Evolutionary conservation across 140 eudicot species (phyloP), one percentile per base, ranked within the genome.

Genomic region (Oenanthe javanica): DNA sequence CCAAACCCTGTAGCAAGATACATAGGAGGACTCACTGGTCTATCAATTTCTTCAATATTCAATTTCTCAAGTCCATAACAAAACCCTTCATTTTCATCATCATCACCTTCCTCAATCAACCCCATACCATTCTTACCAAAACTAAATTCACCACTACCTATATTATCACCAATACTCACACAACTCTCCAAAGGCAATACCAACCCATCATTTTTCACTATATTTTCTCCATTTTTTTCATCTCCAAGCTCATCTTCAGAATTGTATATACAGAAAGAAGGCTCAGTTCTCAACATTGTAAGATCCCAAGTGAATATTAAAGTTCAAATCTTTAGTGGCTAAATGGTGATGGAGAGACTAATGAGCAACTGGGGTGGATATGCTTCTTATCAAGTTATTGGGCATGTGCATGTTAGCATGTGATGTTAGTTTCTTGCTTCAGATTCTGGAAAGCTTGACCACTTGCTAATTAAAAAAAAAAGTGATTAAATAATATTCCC

Each of bases 1-100:
- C 89, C 86, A 77, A 83, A 77, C 73, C 84, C 86, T 48, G 85
- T 77, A 47, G 83, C 89, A 19, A 86, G 76, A 49, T 77, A 77
- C 87, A 80, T 72, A 4, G 71, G 83, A 48, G 82, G 82, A 79
- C 76, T 79, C 31, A 14, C 36, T 52, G 79, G 78, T 57, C 47
- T 48, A 47, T 11, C 82, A n/a, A 63, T 27, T 27, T 12, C 75
- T 15, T 80, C 86, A 25, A 80, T 86, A 21, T 14, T 78, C 64
- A 85, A 19, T 31, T 79, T 27, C 11, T 76, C 46, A 71, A 80
- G 61, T 27, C 64, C 78, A 61, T 59, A 52, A 77, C 70, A 75
- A 71, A 23, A n/a, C 50, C 76, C 86, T 11, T 42, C 86, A 38
- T 83, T 61, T 0, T 72, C 84, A 38, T 43, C 36, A 43, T 73